These are phyloP conservation scores for Sclerotinia nivalis DNA, from an alignment of 2,329 filamentous ascomycete species.

Conservation along the genomic window DNA sequence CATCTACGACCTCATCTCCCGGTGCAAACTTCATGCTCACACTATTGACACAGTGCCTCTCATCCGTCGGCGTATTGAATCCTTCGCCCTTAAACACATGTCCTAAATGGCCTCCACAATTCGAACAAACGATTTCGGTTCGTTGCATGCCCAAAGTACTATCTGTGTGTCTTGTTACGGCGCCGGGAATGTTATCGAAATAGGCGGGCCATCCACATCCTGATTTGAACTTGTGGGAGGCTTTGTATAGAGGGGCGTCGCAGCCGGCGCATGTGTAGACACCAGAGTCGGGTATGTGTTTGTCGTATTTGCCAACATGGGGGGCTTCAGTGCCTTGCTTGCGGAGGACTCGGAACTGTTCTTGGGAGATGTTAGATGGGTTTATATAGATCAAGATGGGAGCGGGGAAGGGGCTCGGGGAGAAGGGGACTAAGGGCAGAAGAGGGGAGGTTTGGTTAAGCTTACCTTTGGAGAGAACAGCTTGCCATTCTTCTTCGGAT, in stretches of 20 bases:
- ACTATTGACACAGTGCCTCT: conserved; percentile 96
- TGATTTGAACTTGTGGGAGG: conserved; percentile 91
- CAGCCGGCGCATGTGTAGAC: conserved; percentile 89
- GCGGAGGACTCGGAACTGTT: conserved; percentile 93
- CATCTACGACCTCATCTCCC: conserved; percentile 57
- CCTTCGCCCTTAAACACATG: conserved; percentile 93
- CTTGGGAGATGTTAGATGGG: conserved; percentile 51
- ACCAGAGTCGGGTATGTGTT: conserved; percentile 74
- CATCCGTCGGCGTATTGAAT: conserved; percentile 82
- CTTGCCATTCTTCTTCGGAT: conserved; percentile 82
- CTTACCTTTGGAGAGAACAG: conserved; percentile 71
- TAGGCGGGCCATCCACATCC: conserved; percentile 98
- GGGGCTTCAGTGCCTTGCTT: conserved; percentile 88
- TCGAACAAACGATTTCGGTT: conserved; percentile 91
- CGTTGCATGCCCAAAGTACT: conserved; percentile 75
- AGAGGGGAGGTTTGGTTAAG: background rate
- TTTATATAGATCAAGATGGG: conserved; percentile 11
- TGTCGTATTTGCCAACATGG: conserved; percentile 80
- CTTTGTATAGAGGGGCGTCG: conserved; percentile 85
- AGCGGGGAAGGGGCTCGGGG: background rate
- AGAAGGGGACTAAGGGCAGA: background rate
- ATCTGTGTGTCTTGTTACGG: conserved; percentile 81
- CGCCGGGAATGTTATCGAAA: conserved; percentile 91
- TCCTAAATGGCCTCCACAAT: conserved; percentile 89
- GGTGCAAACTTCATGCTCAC: conserved; percentile 80